Conservation (phyloP, 1,139 yeast genomes). For the Meyerozyma smithsonii region DNA sequence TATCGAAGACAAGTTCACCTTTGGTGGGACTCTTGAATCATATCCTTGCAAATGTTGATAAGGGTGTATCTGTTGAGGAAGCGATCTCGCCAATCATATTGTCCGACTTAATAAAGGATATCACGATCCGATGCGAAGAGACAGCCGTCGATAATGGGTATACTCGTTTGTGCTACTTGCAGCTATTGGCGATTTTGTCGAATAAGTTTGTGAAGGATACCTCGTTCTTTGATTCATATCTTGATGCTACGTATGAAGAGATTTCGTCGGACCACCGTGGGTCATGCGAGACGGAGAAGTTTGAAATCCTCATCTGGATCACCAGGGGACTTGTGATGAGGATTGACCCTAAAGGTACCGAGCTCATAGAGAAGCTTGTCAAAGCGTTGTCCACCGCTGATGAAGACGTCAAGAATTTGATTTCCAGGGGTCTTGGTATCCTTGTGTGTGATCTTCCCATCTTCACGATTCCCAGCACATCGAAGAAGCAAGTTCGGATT, state of each 20-base stretch:
- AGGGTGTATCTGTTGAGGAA: conserved; percentile 8
- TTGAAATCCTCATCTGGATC: conserved; percentile 66
- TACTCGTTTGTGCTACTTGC: conserved; percentile 53
- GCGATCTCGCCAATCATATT: background rate
- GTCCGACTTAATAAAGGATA: background rate
- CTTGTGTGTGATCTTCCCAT: conserved; percentile 57
- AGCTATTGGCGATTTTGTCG: conserved; percentile 51
- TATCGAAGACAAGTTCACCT: conserved; percentile 32
- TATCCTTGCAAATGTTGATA: conserved; percentile 49
- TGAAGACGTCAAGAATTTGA: background rate
- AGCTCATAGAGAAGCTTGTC: background rate
- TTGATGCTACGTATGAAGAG: background rate
- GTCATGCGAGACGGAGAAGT: background rate
- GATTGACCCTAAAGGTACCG: conserved; percentile 32
- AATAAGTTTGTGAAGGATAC: conserved; percentile 35
- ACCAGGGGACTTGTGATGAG: conserved; percentile 65
- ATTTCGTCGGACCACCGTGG: background rate
- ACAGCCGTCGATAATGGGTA: conserved; percentile 15
- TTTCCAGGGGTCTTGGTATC: background rate
- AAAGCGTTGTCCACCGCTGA: background rate
- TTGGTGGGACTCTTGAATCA: conserved; percentile 45
- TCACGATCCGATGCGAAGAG: conserved; percentile 2
- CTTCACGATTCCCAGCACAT: conserved; percentile 23
- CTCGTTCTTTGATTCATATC: background rate
- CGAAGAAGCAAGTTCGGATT: background rate